These are phyloP conservation scores for Pestalotiopsis sp. DNA, from an alignment of 2,329 filamentous ascomycete genomes.

Conservation along the genomic window DNA sequence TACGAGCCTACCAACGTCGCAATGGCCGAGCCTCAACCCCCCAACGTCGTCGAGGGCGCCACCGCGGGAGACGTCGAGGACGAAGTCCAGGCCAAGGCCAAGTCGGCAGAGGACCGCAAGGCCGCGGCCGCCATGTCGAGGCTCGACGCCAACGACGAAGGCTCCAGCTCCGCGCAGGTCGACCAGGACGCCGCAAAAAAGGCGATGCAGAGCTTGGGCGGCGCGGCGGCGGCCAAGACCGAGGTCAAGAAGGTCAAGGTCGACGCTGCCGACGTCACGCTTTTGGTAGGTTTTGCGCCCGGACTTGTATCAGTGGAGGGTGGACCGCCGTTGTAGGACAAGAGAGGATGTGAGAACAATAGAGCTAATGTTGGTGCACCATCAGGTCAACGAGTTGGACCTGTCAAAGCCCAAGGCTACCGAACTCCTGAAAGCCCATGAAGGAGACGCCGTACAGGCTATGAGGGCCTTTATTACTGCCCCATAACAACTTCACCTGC, in stretches of 20 bases:
- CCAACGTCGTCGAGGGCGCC: constrained; percentile 60
- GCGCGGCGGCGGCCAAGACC: constrained; percentile 41
- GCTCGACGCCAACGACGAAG: constrained; percentile 60
- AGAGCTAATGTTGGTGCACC: not conserved
- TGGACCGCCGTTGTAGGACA: not conserved
- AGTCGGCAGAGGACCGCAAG: constrained; percentile 76
- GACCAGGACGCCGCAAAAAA: constrained; percentile 72
- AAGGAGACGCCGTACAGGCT: constrained; percentile 70
- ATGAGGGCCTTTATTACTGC: constrained; percentile 58
- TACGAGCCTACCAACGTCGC: not conserved
- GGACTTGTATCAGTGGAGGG: not conserved
- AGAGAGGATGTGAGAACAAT: not conserved
- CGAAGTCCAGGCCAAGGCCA: constrained; percentile 53
- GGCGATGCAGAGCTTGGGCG: constrained; percentile 67
- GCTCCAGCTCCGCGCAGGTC: constrained; percentile 57
- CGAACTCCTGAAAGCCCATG: constrained; percentile 71
- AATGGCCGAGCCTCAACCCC: constrained; percentile 66
- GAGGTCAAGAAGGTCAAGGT: constrained; percentile 69
- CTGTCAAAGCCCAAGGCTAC: constrained; percentile 72
- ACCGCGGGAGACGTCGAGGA: constrained; percentile 61
- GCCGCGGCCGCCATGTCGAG: constrained; percentile 73
- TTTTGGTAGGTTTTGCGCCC: constrained; percentile 58
- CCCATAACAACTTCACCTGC: not conserved
- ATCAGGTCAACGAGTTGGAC: constrained; percentile 71
- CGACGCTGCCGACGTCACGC: constrained; percentile 68